Evolutionary conservation across 139 green algal genomes (phyloP), one percentile per base, ranked within the genome.

Genomic region (Chlamydomonas sphaeroides): DNA sequence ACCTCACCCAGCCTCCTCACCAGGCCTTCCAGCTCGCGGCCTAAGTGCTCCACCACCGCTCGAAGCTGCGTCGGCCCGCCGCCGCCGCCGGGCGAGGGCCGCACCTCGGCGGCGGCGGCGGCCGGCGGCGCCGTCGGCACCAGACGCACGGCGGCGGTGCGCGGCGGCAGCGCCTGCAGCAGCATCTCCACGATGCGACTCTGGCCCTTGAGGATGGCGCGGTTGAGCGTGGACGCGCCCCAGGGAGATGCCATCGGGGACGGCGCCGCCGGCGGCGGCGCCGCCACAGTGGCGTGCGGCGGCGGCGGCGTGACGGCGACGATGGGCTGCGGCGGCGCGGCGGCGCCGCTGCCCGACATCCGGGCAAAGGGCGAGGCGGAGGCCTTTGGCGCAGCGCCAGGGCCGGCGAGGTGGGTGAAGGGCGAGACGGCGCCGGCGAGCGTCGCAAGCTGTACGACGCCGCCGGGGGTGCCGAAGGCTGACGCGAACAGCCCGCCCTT

Each of bases 11-110:
- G n/a, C n/a, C n/a, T 53, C n/a, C 51, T 68, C 30, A 79, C 72
- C 72, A 68, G 5, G 23, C 39, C 38, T 36, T 79, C 72, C 23
- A 68, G 26, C 25, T 79, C 72, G 28, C 35, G 23, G 25, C 59
- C 39, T 4, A 59, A 7, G 15, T 61, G 26, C 39, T 80, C 61
- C 39, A 80, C 59, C 39, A 80, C 38, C 20, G 73, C 73, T n/a
- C 39, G 45, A 32, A 42, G 48, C 69, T 78, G 69, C 32, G 2
- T 78, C 48, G n/a, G 39, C 39, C 45, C 41, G n/a, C 45, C 15
- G n/a, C 17, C 65, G 41, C 68, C 45, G 39, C 39, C 23, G 30
- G 4, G n/a, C 65, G 4, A 6, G 38, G 14, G 35, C 65, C 23
- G 23, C 63, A 18, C 3, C 14, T 30, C 14, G 45, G 45, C 11